These are phyloP conservation scores for Phytophthora hybrid DNA, from an alignment of 352 stramenopile species.

Conservation along the genomic window DNA sequence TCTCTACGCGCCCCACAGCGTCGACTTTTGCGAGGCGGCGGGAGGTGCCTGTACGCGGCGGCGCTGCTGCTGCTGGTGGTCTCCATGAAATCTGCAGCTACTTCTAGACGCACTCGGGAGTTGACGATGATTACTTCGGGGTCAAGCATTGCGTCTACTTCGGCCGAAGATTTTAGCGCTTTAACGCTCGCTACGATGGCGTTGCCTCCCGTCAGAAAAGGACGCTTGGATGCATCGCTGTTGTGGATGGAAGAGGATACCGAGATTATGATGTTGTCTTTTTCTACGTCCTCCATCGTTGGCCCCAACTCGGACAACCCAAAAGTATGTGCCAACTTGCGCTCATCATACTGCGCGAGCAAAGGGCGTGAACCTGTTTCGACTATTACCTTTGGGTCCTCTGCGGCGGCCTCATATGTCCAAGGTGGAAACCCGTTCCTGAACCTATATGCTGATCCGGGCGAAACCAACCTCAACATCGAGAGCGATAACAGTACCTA, in stretches of 20 bases:
- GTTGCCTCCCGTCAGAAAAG: constrained; percentile 48
- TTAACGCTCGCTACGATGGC: constrained; percentile 73
- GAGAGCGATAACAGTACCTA: too few species aligned
- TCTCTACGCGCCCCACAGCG: constrained; percentile 24
- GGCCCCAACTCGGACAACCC: too few species aligned
- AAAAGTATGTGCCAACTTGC: too few species aligned
- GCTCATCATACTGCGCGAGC: too few species aligned
- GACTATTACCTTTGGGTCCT: too few species aligned
- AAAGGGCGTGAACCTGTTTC: too few species aligned
- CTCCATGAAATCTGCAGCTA: constrained; percentile 40
- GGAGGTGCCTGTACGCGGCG: constrained; percentile 26
- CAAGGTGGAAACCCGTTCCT: too few species aligned
- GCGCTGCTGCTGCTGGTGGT: constrained; percentile 40
- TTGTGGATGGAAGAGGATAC: constrained; percentile 80
- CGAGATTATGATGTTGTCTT: too few species aligned
- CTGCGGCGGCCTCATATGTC: too few species aligned
- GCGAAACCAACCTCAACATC: too few species aligned
- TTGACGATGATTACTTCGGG: constrained; percentile 47
- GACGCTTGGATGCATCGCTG: constrained; percentile 71
- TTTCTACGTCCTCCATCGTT: too few species aligned
- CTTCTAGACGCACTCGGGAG: constrained; percentile 53
- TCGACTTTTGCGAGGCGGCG: constrained; percentile 39
- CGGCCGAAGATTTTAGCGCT: constrained; percentile 45
- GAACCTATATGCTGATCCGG: too few species aligned
- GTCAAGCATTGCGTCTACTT: constrained; percentile 21